A percentile compares a stretch with the other conserved stretches of the same genome.
Evolutionary conservation across 148 eudicot species (phyloP).

Genomic region (Vaccinium myrtillus): DNA sequence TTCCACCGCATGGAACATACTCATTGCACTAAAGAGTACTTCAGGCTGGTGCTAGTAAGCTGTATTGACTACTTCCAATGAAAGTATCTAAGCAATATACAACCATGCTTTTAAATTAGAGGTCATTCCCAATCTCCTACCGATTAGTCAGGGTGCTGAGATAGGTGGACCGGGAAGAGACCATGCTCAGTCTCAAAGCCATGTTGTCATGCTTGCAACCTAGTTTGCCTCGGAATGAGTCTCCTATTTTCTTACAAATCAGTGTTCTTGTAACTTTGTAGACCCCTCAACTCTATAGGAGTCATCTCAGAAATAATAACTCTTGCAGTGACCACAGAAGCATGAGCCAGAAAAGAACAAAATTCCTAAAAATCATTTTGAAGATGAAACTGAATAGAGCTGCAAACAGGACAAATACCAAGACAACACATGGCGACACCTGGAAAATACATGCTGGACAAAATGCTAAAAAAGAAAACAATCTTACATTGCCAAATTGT

Average conservation of each 20-base stretch:
- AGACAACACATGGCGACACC: constrained; percentile 8
- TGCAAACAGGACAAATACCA: neutral
- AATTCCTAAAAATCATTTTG: neutral
- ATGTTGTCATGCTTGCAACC: constrained; percentile 6
- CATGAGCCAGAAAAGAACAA: neutral
- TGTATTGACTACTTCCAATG: neutral
- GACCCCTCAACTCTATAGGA: neutral
- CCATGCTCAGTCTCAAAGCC: neutral
- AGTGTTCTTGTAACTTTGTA: neutral
- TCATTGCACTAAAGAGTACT: neutral
- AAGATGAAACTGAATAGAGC: neutral
- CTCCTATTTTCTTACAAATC: neutral
- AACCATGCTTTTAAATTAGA: neutral
- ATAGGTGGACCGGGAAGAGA: neutral
- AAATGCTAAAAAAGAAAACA: constrained; percentile 13
- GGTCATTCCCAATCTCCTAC: neutral
- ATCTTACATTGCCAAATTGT: constrained; percentile 61
- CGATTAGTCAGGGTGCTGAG: neutral
- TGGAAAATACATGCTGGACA: neutral
- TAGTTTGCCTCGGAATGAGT: neutral
- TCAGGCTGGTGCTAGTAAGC: neutral
- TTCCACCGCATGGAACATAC: neutral
- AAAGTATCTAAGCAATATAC: neutral
- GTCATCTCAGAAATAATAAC: neutral
- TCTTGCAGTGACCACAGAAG: neutral